Evolutionary conservation across 129 eudicot genomes (phyloP).

Genomic region (Escallonia rubra): DNA sequence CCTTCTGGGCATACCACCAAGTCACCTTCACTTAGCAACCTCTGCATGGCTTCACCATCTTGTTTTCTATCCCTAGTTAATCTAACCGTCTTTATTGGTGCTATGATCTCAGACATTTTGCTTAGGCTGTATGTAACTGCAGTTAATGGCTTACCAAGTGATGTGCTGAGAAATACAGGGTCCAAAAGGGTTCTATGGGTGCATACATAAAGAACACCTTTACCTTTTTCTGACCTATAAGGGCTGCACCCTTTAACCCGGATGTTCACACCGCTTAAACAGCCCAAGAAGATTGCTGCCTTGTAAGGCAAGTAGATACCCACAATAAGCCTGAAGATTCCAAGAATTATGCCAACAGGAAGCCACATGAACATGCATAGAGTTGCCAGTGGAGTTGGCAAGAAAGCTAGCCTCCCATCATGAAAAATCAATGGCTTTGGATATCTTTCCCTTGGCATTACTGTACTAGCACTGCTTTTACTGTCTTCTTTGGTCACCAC

Average conservation of each 20-base stretch:
- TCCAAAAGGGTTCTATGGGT: conserved; percentile 84
- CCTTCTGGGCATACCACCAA: conserved; percentile 94
- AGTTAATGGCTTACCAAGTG: conserved; percentile 49
- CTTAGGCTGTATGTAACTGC: conserved; percentile 91
- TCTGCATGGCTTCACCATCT: conserved; percentile 64
- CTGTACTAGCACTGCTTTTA: conserved; percentile 32
- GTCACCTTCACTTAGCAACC: conserved; percentile 60
- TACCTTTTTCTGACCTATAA: conserved; percentile 15
- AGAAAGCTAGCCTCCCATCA: conserved; percentile 88
- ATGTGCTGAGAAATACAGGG: conserved; percentile 60
- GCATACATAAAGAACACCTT: conserved; percentile 85
- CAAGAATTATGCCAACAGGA: conserved; percentile 56
- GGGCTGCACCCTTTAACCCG: conserved; percentile 25
- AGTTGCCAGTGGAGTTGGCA: conserved; percentile 71
- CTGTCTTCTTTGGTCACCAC: conserved; percentile 56
- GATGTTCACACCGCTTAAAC: conserved; percentile 39
- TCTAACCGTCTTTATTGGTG: conserved; percentile 72
- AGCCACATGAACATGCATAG: conserved; percentile 86
- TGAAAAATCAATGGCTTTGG: conserved; percentile 86
- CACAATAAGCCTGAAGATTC: conserved; percentile 43
- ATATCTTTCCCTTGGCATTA: conserved; percentile 63
- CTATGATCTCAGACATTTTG: conserved; percentile 63
- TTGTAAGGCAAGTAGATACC: conserved; percentile 64
- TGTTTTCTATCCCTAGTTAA: conserved; percentile 48
- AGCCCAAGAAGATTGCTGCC: conserved; percentile 43